A percentile compares a stretch with the other conserved stretches of the same genome.
Evolutionary conservation across 352 stramenopile genomes (phyloP).

Genomic region (Pythium volutum): DNA sequence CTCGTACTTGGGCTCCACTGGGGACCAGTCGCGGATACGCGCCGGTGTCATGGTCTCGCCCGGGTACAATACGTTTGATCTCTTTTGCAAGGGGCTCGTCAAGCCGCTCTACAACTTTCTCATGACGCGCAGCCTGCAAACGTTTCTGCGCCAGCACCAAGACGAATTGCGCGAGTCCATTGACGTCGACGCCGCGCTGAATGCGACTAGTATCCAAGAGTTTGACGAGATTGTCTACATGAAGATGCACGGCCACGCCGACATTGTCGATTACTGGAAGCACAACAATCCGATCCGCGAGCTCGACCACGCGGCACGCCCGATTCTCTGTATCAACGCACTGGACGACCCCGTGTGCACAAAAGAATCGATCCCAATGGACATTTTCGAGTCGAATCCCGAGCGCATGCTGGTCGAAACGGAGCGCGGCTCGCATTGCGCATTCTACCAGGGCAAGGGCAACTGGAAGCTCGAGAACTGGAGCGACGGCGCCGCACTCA

Average conservation of each 20-base stretch:
- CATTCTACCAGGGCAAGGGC: constrained; percentile 76
- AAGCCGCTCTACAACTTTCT: constrained; percentile 71
- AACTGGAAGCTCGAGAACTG: constrained; percentile 62
- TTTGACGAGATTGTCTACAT: constrained; percentile 83
- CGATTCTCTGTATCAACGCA: constrained; percentile 72
- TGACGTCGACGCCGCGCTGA: constrained; percentile 42
- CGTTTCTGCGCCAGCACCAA: constrained; percentile 56
- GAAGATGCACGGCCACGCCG: constrained; percentile 70
- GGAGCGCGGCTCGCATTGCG: constrained; percentile 63
- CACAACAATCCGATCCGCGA: constrained; percentile 79
- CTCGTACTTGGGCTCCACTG: constrained; percentile 70
- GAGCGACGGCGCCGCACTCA: constrained; percentile 52
- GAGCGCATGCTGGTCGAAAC: constrained; percentile 58
- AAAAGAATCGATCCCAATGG: constrained; percentile 65
- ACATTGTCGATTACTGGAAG: constrained; percentile 64
- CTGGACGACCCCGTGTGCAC: constrained; percentile 79
- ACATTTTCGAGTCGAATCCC: constrained; percentile 46
- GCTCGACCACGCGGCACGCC: constrained; percentile 46
- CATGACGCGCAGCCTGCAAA: constrained; percentile 74
- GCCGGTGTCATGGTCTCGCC: constrained; percentile 72
- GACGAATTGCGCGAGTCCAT: constrained; percentile 41
- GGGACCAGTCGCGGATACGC: constrained; percentile 42
- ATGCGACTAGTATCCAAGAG: constrained; percentile 51
- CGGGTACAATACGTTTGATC: constrained; percentile 68
- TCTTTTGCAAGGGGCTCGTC: constrained; percentile 65